Percentiles rank a stretch among this genome's conserved stretches.
Conservation (phyloP, 306 rosid genomes). For the Erythrophleum fordii region DNA sequence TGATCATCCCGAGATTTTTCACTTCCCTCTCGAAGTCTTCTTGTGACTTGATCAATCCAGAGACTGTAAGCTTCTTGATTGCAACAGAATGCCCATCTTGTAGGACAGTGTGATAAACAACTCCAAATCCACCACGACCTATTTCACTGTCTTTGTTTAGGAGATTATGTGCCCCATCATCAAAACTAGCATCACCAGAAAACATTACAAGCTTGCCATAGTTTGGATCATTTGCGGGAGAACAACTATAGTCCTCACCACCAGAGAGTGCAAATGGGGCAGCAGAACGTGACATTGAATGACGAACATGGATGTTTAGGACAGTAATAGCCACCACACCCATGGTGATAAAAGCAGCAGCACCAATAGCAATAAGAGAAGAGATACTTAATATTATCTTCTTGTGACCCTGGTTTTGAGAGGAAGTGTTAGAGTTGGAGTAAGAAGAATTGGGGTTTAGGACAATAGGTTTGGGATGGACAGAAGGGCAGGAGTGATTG, state of each 20-base stretch:
- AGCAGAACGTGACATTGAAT: conserved; percentile 60
- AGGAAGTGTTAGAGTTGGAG: conserved; percentile 54
- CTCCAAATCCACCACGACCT: conserved; percentile 97
- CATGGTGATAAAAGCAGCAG: conserved; percentile 73
- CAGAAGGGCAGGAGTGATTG: conserved; percentile 72
- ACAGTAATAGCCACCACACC: conserved; percentile 78
- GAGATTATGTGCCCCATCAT: conserved; percentile 67
- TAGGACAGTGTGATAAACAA: conserved; percentile 72
- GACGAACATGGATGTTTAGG: conserved; percentile 70
- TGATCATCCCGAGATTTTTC: conserved; percentile 64
- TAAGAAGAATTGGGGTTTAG: conserved; percentile 87
- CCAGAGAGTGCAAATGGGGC: conserved; percentile 64
- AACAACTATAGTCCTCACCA: conserved; percentile 71
- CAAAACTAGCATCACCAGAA: conserved; percentile 79
- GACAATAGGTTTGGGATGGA: conserved; percentile 94
- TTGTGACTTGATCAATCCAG: conserved; percentile 71
- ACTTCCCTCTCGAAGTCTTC: conserved; percentile 84
- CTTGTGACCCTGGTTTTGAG: conserved; percentile 57
- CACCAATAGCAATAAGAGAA: conserved; percentile 88
- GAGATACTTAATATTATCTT: conserved; percentile 79
- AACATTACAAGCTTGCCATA: conserved; percentile 89
- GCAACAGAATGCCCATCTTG: conserved; percentile 77
- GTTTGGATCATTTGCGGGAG: conserved; percentile 65
- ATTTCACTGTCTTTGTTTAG: conserved; percentile 83
- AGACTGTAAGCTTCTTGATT: conserved; percentile 80